phyloP scores from a whole-genome alignment of 345 rosid genomes.

The Sapria himalayana region DNA sequence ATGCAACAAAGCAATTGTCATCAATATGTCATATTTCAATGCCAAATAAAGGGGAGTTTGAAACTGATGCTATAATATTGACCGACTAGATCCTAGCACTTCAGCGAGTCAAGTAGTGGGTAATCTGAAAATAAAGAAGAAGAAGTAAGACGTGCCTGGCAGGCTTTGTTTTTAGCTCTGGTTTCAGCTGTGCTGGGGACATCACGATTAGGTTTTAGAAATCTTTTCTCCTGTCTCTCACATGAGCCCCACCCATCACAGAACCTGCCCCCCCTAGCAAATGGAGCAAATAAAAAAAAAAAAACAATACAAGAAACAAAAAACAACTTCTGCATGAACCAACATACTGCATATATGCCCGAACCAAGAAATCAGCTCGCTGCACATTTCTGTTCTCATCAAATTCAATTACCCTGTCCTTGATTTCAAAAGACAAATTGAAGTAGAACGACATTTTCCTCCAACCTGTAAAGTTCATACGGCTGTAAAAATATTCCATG shows the following conservation, averaged over 20 bases:
- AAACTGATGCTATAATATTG: too few relatives aligned
- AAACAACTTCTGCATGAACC: constrained; percentile 2
- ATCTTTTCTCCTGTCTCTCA: constrained; percentile 72
- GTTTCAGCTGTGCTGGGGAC: constrained; percentile 91
- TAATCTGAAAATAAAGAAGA: neutral
- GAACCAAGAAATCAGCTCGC: constrained; percentile 73
- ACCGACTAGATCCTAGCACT: too few relatives aligned
- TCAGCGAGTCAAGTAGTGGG: neutral
- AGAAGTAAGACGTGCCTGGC: constrained; percentile 34
- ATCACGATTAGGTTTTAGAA: constrained; percentile 71
- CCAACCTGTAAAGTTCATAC: constrained; percentile 45
- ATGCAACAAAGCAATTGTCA: too few relatives aligned
- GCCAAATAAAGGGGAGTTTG: too few relatives aligned
- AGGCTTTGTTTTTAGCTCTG: constrained; percentile 83
- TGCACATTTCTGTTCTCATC: constrained; percentile 79
- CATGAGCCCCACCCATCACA: constrained; percentile 98
- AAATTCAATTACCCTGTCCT: constrained; percentile 71
- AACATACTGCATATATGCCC: constrained; percentile 84
- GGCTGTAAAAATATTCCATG: too few relatives aligned
- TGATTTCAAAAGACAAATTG: constrained; percentile 74
- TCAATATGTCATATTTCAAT: too few relatives aligned
- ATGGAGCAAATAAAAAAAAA: too few relatives aligned
- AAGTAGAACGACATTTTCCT: constrained; percentile 90
- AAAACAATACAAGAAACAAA: neutral
- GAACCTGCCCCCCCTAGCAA: constrained; percentile 55